A percentile compares a stretch with the other conserved stretches of the same genome.
Evolutionary conservation across 352 stramenopile species (phyloP).

Genomic region (Pythium phragmiticola): DNA sequence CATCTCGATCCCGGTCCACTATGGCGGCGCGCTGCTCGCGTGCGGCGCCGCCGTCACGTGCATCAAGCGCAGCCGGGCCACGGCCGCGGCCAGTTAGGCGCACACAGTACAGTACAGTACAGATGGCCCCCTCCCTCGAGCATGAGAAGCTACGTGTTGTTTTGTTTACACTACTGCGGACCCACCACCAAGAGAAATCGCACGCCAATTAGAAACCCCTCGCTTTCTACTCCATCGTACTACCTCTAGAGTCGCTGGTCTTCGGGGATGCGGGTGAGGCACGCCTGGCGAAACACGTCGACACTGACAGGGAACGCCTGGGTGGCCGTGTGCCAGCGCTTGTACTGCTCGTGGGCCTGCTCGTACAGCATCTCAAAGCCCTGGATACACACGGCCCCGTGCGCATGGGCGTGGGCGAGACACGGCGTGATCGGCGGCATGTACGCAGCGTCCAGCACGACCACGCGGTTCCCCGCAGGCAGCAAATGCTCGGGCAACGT

Average conservation of each 20-base stretch:
- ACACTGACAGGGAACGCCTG: constrained; percentile 43
- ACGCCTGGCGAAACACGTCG: constrained; percentile 56
- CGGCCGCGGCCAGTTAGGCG: constrained; percentile 21
- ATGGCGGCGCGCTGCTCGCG: constrained; percentile 53
- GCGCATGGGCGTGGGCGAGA: constrained; percentile 82
- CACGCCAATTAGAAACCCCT: not conserved
- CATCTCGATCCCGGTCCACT: constrained; percentile 76
- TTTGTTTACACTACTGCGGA: not conserved
- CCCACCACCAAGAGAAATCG: not conserved
- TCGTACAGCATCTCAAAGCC: constrained; percentile 98
- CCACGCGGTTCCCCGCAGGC: constrained; percentile 19
- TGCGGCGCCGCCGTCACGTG: constrained; percentile 39
- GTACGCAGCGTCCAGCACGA: constrained; percentile 98
- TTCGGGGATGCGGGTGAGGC: constrained; percentile 46
- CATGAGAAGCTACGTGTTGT: not conserved
- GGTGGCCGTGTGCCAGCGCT: constrained; percentile 88
- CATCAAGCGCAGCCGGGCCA: constrained; percentile 45
- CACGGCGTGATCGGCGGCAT: constrained; percentile 95
- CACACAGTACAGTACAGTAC: not conserved
- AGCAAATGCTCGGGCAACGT: constrained; percentile 73
- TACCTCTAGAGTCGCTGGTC: constrained; percentile 45
- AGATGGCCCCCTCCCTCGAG: too few relatives aligned
- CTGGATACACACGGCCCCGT: constrained; percentile 90
- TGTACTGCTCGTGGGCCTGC: constrained; percentile 96
- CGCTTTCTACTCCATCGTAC: not conserved